phyloP scores from a whole-genome alignment of 2,329 filamentous ascomycete species.

The Seiridium unicorne region DNA sequence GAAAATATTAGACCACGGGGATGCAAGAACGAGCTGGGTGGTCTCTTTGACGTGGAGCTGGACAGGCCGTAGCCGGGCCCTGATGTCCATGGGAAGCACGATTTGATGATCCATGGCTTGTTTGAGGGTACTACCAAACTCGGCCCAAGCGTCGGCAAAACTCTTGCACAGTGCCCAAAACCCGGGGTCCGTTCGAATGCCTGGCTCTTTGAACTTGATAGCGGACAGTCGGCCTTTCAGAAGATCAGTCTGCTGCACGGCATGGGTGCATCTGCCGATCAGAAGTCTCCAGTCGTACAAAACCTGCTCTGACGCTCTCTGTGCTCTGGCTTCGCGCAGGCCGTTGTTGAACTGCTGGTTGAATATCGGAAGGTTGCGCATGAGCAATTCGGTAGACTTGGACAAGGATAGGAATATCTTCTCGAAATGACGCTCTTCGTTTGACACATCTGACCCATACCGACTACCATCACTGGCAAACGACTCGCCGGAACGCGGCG shows the following conservation, averaged over 20 bases:
- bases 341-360: conserved; percentile 64
- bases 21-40: conserved; percentile 64
- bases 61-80: conserved; percentile 72
- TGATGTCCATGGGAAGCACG: conserved; percentile 64
- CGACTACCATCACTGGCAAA: conserved; percentile 57
- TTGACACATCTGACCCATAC: conserved; percentile 62
- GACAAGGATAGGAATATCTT: conserved; percentile 76
- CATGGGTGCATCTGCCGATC: conserved; percentile 67
- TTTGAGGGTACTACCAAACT: conserved; percentile 62
- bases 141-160: conserved; percentile 69
- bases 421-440: conserved; percentile 81
- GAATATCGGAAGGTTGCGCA: conserved; percentile 69
- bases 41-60: conserved; percentile 83
- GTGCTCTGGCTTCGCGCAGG: conserved; percentile 61
- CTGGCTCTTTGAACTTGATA: conserved; percentile 84
- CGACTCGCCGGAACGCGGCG: conserved; percentile 79
- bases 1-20: conserved; percentile 53
- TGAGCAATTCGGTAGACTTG: conserved; percentile 70
- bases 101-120: conserved; percentile 41
- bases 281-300: conserved; percentile 68
- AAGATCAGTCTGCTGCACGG: conserved; percentile 70
- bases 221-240: conserved; percentile 71
- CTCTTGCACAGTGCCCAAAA: conserved; percentile 73
- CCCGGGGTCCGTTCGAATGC: conserved; percentile 60
- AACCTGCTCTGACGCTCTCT: conserved; percentile 57